Conservation (phyloP, 1,139 yeast species). For the Keqinozyma sinolaborantium region DNA sequence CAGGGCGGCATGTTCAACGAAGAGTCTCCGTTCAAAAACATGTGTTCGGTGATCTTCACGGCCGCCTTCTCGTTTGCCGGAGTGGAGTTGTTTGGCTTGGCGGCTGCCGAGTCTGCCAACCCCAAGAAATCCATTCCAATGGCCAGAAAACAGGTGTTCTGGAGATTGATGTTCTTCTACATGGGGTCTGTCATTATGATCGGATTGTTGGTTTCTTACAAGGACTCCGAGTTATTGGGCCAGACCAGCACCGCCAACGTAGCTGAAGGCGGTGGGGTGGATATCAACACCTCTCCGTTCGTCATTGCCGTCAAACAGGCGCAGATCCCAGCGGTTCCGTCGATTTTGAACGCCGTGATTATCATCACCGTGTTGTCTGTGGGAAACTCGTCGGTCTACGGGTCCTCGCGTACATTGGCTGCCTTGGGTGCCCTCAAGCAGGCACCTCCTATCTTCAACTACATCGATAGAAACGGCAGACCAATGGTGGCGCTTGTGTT, state of each 20-base stretch:
- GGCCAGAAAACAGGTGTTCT: constrained; percentile 34
- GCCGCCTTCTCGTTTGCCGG: constrained; percentile 78
- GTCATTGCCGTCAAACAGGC: constrained; percentile 36
- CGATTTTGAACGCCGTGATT: constrained; percentile 29
- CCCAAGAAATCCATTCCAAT: constrained; percentile 30
- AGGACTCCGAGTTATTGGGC: constrained; percentile 15
- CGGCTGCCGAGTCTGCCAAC: constrained; percentile 32
- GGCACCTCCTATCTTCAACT: constrained; percentile 28
- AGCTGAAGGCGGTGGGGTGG: constrained; percentile 20
- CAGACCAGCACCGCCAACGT: constrained; percentile 11
- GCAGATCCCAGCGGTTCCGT: constrained; percentile 27
- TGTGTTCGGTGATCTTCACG: constrained; percentile 75
- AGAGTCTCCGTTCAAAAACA: constrained; percentile 58
- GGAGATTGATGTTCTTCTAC: constrained; percentile 31
- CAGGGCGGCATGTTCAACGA: constrained; percentile 27
- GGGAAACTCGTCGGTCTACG: constrained; percentile 34
- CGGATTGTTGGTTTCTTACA: constrained; percentile 30
- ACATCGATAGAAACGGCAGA: constrained; percentile 31
- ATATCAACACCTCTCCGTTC: constrained; percentile 37
- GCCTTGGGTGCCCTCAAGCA: constrained; percentile 33
- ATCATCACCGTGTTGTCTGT: constrained; percentile 30
- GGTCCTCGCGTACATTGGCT: constrained; percentile 31
- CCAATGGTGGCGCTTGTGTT: constrained; percentile 33
- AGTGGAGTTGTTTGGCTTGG: constrained; percentile 30
- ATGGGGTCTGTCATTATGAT: constrained; percentile 25